phyloP scores from a whole-genome alignment of 441 rosid genomes.

The Croton laevigatus region DNA sequence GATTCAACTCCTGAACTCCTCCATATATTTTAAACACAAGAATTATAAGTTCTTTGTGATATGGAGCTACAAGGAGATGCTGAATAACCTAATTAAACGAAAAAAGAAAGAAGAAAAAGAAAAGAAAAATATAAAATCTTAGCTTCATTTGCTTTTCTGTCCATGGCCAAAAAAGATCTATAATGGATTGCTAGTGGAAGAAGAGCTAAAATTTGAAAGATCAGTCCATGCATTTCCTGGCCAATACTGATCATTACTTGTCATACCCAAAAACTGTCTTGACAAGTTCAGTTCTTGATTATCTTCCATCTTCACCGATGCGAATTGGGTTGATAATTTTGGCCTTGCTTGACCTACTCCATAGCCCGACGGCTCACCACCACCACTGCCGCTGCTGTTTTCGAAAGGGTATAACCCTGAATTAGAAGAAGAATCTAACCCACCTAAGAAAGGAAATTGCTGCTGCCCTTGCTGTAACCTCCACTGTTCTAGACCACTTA shows the following conservation, averaged over 20 bases:
- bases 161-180: slow-evolving; percentile 27
- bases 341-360: slow-evolving; percentile 35
- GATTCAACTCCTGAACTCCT: slow-evolving; percentile 13
- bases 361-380: slow-evolving; percentile 32
- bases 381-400: slow-evolving; percentile 22
- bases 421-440: slow-evolving; percentile 45
- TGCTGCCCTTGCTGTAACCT: slow-evolving; percentile 48
- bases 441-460: slow-evolving; percentile 54
- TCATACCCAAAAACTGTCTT: slow-evolving; percentile 49
- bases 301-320: slow-evolving; percentile 81
- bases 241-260: slow-evolving; percentile 63
- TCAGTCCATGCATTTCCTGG: slow-evolving; percentile 62
- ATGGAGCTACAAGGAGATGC: slow-evolving; percentile 20
- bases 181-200: slow-evolving; percentile 50
- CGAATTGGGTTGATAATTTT: slow-evolving; percentile 46
- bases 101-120: slow-evolving; percentile 7
- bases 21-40: slow-evolving; percentile 16
- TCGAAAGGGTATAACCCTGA: slow-evolving; percentile 61
- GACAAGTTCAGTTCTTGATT: slow-evolving; percentile 41
- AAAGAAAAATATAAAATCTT: slow-evolving; percentile 7
- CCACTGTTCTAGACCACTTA: slow-evolving; percentile 63
- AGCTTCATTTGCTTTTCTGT: slow-evolving; percentile 33
- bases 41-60: slow-evolving; percentile 8
- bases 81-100: background rate
- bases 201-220: slow-evolving; percentile 74